Conservation (phyloP, 371 early-diverging fungal genomes). For the Saksenaea vasiformis region DNA sequence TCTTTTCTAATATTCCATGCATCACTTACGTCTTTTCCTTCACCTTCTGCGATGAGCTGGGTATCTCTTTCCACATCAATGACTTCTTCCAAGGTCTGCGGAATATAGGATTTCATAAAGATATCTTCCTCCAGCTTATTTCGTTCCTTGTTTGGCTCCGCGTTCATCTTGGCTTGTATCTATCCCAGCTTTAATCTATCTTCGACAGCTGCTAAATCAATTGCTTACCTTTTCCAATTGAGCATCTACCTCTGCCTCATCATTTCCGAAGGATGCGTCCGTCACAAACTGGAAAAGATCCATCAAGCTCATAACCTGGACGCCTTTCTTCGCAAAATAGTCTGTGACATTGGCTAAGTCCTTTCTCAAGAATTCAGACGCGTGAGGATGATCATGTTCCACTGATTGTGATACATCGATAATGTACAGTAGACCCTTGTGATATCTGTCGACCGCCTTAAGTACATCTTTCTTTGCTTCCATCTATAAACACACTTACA, state of each 20-base stretch:
- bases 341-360: constrained; percentile 97
- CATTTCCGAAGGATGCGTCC: constrained; percentile 58
- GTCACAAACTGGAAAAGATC: constrained; percentile 93
- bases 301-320: constrained; percentile 79
- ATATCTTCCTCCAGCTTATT: constrained; percentile 84
- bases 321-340: constrained; percentile 88
- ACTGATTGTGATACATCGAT: constrained; percentile 99
- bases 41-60: constrained; percentile 70
- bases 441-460: constrained; percentile 56
- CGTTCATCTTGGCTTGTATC: constrained; percentile 41
- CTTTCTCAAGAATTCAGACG: constrained; percentile 95
- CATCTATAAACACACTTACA: constrained; percentile 54
- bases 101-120: constrained; percentile 91
- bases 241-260: constrained; percentile 67
- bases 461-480: not conserved
- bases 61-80: constrained; percentile 88
- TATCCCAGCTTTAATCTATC: constrained; percentile 1
- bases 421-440: constrained; percentile 81
- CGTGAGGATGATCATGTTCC: constrained; percentile 99
- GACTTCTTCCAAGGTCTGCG: constrained; percentile 91
- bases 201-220: not conserved
- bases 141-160: constrained; percentile 33
- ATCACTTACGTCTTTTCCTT: constrained; percentile 63
- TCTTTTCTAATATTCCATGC: not conserved
- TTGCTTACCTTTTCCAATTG: constrained; percentile 60